phyloP scores from a whole-genome alignment of 768 basidiomycete genomes.

The Goffeauzyma gilvescens region DNA sequence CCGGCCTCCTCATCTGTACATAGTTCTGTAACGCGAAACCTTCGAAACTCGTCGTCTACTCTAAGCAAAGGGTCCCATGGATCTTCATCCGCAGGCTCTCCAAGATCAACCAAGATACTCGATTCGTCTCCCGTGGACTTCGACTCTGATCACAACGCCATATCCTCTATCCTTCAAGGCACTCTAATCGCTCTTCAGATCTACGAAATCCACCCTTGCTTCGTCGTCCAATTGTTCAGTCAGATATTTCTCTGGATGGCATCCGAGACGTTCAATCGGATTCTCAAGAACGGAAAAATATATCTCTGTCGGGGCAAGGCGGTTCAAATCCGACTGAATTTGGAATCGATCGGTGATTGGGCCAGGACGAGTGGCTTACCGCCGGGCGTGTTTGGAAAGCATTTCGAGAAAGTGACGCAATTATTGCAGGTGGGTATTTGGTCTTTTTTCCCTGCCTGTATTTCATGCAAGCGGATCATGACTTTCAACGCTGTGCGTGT shows the following conservation, averaged over 20 bases:
- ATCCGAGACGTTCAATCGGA: conserved; percentile 41
- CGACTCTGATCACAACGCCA: conserved; percentile 1
- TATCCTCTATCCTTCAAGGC: conserved; percentile 66
- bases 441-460: conserved; percentile 39
- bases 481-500: not conserved
- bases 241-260: conserved; percentile 98
- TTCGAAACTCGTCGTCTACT: not conserved
- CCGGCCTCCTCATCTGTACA: not conserved
- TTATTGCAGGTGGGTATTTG: conserved; percentile 31
- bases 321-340: conserved; percentile 71
- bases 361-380: conserved; percentile 55
- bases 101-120: conserved; percentile 1
- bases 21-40: not conserved
- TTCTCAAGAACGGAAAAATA: conserved; percentile 52
- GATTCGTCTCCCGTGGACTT: not conserved
- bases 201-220: conserved; percentile 69
- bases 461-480: not conserved
- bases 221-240: conserved; percentile 80
- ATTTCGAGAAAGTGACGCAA: conserved; percentile 69
- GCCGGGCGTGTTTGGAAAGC: conserved; percentile 46
- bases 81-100: too few species aligned
- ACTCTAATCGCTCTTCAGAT: conserved; percentile 63
- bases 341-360: conserved; percentile 79
- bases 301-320: conserved; percentile 80
- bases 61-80: not conserved